phyloP scores from a whole-genome alignment of 2,329 filamentous ascomycete genomes.

The Coniochaeta pulveracea region DNA sequence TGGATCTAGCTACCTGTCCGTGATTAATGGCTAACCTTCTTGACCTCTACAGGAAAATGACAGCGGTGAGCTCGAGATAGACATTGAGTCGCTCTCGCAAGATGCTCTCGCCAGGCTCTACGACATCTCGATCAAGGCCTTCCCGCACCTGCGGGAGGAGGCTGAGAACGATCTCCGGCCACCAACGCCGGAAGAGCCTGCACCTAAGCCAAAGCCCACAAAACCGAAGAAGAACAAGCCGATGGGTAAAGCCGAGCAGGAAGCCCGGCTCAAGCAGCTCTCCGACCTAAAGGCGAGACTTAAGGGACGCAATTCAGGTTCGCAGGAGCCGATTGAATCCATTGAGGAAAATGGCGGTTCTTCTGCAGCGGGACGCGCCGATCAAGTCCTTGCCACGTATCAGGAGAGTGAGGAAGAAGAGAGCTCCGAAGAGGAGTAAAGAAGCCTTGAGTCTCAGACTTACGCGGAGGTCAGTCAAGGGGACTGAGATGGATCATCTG shows the following conservation, averaged over 20 bases:
- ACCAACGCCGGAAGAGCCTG: slow-evolving; percentile 10
- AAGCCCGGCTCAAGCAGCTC: slow-evolving; percentile 53
- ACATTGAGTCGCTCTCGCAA: slow-evolving; percentile 44
- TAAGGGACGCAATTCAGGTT: slow-evolving; percentile 32
- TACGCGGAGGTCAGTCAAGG: too few species aligned
- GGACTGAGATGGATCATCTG: too few species aligned
- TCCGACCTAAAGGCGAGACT: slow-evolving; percentile 46
- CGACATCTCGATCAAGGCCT: slow-evolving; percentile 27
- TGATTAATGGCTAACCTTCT: background rate
- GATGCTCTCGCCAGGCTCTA: slow-evolving; percentile 44
- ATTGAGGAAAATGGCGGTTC: slow-evolving; percentile 20
- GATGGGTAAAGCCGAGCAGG: slow-evolving; percentile 63
- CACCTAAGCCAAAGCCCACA: slow-evolving; percentile 16
- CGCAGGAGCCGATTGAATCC: slow-evolving; percentile 29
- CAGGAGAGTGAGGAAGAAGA: slow-evolving; percentile 40
- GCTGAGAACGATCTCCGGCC: slow-evolving; percentile 19
- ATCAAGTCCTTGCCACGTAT: slow-evolving; percentile 6
- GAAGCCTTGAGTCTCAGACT: too few species aligned
- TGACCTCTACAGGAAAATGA: slow-evolving; percentile 37
- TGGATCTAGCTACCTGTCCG: background rate
- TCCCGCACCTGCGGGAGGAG: slow-evolving; percentile 22
- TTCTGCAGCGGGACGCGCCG: slow-evolving; percentile 5
- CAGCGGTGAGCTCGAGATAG: slow-evolving; percentile 46
- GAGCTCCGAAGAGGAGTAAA: slow-evolving; percentile 37
- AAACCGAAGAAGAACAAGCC: slow-evolving; percentile 67